Evolutionary conservation across 1,284 basidiomycete genomes (phyloP).

Genomic region (Apiotrichum gracile): DNA sequence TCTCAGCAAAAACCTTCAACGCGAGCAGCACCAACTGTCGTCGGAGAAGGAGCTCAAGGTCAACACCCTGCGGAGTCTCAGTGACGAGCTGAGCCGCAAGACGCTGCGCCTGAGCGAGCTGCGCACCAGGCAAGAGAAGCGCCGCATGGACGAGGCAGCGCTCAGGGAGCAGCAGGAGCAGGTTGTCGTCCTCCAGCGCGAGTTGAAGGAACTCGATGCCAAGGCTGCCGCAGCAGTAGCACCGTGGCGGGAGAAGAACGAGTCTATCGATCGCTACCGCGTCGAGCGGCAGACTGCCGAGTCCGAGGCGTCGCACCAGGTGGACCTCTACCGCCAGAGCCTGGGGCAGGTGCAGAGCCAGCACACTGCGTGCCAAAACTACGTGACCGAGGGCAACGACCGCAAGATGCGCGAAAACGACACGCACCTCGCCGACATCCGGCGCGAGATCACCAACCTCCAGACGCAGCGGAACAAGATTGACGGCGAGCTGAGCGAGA

Average conservation of each 20-base stretch:
- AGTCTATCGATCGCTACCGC: slow-evolving; percentile 28
- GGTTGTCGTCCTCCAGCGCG: slow-evolving; percentile 40
- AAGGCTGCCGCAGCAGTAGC: slow-evolving; percentile 32
- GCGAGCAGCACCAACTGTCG: slow-evolving; percentile 58
- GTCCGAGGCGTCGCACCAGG: slow-evolving; percentile 29
- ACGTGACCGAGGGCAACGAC: slow-evolving; percentile 63
- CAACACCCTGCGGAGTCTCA: slow-evolving; percentile 52
- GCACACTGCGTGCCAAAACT: slow-evolving; percentile 47
- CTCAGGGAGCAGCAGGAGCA: slow-evolving; percentile 61
- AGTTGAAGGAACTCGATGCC: slow-evolving; percentile 39
- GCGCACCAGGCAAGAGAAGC: slow-evolving; percentile 59
- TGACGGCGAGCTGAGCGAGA: slow-evolving; percentile 53
- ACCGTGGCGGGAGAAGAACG: slow-evolving; percentile 43
- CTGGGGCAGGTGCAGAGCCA: slow-evolving; percentile 34
- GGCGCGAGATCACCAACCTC: slow-evolving; percentile 48
- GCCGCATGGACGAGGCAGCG: slow-evolving; percentile 57
- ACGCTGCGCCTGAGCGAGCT: slow-evolving; percentile 61
- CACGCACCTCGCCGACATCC: slow-evolving; percentile 52
- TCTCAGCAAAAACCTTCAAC: slow-evolving; percentile 62
- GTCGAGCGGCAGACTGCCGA: slow-evolving; percentile 30
- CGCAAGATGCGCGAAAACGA: slow-evolving; percentile 60
- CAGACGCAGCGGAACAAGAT: slow-evolving; percentile 55
- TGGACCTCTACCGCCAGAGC: slow-evolving; percentile 31
- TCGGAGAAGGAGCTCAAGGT: slow-evolving; percentile 64
- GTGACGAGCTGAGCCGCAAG: slow-evolving; percentile 54